Evolutionary conservation across 371 early-diverging fungal genomes (phyloP).

Genomic region (Fennellomyces sp.): DNA sequence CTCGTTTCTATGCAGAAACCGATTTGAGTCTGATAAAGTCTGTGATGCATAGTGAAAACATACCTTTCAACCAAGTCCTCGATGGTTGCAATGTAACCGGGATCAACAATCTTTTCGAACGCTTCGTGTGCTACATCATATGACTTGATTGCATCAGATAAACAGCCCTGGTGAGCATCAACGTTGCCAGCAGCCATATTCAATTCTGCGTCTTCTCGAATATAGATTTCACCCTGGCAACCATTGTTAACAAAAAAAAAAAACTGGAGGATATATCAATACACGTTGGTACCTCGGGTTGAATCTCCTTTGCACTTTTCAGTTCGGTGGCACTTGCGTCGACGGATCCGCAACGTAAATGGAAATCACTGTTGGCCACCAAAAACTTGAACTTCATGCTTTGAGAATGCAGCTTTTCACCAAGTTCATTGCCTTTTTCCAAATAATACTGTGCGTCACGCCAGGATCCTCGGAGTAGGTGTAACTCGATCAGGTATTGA

Average conservation of each 20-base stretch:
- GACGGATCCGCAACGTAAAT: constrained; percentile 50
- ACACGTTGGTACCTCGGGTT: constrained; percentile 17
- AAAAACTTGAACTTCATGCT: constrained; percentile 45
- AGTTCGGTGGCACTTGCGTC: constrained; percentile 39
- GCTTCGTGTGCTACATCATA: constrained; percentile 48
- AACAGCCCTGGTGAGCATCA: constrained; percentile 30
- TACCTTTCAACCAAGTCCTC: constrained; percentile 49
- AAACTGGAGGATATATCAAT: not conserved
- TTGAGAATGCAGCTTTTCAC: constrained; percentile 51
- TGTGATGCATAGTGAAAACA: not conserved
- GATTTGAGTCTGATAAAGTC: no score
- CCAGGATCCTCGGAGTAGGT: constrained; percentile 66
- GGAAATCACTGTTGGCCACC: constrained; percentile 55
- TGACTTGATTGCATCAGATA: constrained; percentile 43
- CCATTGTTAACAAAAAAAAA: not conserved
- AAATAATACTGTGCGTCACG: constrained; percentile 73
- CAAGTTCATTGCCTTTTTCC: constrained; percentile 58
- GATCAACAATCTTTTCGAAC: constrained; percentile 48
- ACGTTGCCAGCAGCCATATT: constrained; percentile 53
- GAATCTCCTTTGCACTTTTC: constrained; percentile 21
- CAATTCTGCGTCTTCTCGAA: constrained; percentile 23
- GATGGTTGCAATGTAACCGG: constrained; percentile 42
- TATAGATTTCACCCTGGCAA: constrained; percentile 17
- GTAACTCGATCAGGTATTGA: constrained; percentile 54
- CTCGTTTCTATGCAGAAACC: not conserved